phyloP scores from a whole-genome alignment of 768 basidiomycete species.

The Tulasnella sp. region DNA sequence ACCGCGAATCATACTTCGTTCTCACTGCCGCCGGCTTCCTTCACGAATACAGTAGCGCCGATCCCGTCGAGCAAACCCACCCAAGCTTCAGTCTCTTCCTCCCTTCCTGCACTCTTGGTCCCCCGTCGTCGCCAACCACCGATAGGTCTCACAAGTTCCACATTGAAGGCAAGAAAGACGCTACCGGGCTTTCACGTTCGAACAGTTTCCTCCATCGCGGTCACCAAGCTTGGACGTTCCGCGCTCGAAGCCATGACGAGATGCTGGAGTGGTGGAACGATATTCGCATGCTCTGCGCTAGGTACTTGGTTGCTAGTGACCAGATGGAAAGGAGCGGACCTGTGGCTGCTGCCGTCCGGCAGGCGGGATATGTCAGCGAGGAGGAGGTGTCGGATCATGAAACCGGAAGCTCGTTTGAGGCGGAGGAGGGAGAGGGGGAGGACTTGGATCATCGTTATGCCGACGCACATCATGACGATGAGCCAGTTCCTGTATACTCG shows the following conservation, averaged over 20 bases:
- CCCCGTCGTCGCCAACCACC: slow-evolving; percentile 62
- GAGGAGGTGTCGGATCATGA: slow-evolving; percentile 60
- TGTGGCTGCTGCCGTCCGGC: slow-evolving; percentile 85
- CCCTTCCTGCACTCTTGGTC: slow-evolving; percentile 92
- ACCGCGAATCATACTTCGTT: slow-evolving; percentile 83
- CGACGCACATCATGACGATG: slow-evolving; percentile 40
- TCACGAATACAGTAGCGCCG: slow-evolving; percentile 81
- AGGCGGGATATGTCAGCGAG: slow-evolving; percentile 83
- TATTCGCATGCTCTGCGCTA: slow-evolving; percentile 83
- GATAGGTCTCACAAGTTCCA: slow-evolving; percentile 91
- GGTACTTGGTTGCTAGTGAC: slow-evolving; percentile 92
- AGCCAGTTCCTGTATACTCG: slow-evolving; percentile 58
- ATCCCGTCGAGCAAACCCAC: slow-evolving; percentile 54
- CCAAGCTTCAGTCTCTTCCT: slow-evolving; percentile 88
- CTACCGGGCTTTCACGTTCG: slow-evolving; percentile 51
- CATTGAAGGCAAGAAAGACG: slow-evolving; percentile 87
- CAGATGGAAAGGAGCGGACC: slow-evolving; percentile 89
- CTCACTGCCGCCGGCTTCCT: slow-evolving; percentile 95
- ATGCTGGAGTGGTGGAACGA: slow-evolving; percentile 99
- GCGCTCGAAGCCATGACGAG: slow-evolving; percentile 83
- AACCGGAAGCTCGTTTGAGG: slow-evolving; percentile 42
- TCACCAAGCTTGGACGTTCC: slow-evolving; percentile 82
- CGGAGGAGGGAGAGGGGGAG: slow-evolving; percentile 52
- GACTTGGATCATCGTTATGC: slow-evolving; percentile 49
- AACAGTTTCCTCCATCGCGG: slow-evolving; percentile 38